Evolutionary conservation across 2,329 filamentous ascomycete genomes (phyloP), one percentile per base, ranked within the genome.

Genomic region (Fusarium sp.): DNA sequence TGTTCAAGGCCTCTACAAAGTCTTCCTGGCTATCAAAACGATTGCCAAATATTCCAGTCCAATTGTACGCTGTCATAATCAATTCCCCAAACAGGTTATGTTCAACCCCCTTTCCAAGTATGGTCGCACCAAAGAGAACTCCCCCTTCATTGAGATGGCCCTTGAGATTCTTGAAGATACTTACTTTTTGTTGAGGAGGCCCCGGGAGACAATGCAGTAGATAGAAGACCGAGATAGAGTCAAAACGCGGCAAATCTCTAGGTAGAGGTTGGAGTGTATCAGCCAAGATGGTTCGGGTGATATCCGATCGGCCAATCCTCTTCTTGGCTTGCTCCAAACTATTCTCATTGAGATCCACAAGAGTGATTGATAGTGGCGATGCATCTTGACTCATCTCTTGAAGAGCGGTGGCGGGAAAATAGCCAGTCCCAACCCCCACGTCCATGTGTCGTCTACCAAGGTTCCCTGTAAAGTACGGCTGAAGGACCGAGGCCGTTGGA

Each of bases 361-460:
- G 29, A 8, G 13, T 48, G 29, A 48, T 48, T 23, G 18, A 35
- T 20, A 20, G n/a, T 10, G 10, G 13, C 13, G 35, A 3, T 6
- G 44, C 57, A 23, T 79, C 39, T 15, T 15, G 11, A 24, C 11
- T 21, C 11, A 38, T 58, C 6, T 21, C 29, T 16, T 59, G 44
- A 24, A 80, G 68, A 8, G 76, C 73, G 13, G 59, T 63, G 26
- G 77, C 72, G 2, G 78, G 80, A 48, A 80, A 81, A 64, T 76
- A 82, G 13, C 80, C 80, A 5, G 78, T 79, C 3, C 77, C 80
- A n/a, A 81, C 80, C 48, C 80, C 80, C 24, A 79, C 72, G 67
- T 82, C 80, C 21, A 82, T 76, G 57, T 82, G 81, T 26, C 72
- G 69, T n/a, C 66, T 47, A 8, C 78, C 76, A 56, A 81, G 76